Evolutionary conservation across 441 rosid genomes (phyloP).

Genomic region (Lagerstroemia fauriei): DNA sequence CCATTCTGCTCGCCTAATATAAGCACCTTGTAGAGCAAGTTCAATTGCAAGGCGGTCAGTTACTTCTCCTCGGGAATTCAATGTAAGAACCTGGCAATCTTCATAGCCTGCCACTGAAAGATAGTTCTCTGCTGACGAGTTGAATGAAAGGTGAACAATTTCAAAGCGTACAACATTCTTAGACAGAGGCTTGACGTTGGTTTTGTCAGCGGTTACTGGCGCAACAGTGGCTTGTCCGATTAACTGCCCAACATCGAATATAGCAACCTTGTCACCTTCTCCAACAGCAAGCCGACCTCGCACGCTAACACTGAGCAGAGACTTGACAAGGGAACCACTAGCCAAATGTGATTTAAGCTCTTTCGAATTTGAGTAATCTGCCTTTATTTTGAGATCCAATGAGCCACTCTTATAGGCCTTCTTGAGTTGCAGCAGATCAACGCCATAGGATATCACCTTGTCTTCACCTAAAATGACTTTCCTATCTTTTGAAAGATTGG

Average conservation of each 20-base stretch:
- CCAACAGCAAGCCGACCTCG: conserved; percentile 99
- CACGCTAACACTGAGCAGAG: conserved; percentile 90
- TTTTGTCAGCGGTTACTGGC: conserved; percentile 96
- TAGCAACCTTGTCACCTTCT: conserved; percentile 99
- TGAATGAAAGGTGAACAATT: conserved; percentile 90
- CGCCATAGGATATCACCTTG: conserved; percentile 76
- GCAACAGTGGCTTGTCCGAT: conserved; percentile 92
- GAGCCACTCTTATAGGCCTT: conserved; percentile 99
- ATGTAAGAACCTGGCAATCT: conserved; percentile 94
- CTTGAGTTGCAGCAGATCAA: conserved; percentile 89
- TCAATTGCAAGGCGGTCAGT: conserved; percentile 97
- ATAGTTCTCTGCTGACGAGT: conserved; percentile 82
- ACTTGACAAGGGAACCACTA: conserved; percentile 91
- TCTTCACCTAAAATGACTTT: conserved; percentile 73
- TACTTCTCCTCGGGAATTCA: conserved; percentile 98
- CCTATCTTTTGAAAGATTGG: conserved; percentile 70
- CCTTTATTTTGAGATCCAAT: conserved; percentile 93
- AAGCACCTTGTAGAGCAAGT: conserved; percentile 97
- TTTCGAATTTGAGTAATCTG: conserved; percentile 96
- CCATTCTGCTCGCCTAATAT: conserved; percentile 89
- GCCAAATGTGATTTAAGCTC: conserved; percentile 90
- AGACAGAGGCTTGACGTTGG: conserved; percentile 94
- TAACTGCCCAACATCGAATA: conserved; percentile 94
- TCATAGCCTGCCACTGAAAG: conserved; percentile 99
- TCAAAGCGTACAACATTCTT: conserved; percentile 97